Conservation (phyloP, 768 basidiomycete genomes). For the Pulveroboletus ravenelii region DNA sequence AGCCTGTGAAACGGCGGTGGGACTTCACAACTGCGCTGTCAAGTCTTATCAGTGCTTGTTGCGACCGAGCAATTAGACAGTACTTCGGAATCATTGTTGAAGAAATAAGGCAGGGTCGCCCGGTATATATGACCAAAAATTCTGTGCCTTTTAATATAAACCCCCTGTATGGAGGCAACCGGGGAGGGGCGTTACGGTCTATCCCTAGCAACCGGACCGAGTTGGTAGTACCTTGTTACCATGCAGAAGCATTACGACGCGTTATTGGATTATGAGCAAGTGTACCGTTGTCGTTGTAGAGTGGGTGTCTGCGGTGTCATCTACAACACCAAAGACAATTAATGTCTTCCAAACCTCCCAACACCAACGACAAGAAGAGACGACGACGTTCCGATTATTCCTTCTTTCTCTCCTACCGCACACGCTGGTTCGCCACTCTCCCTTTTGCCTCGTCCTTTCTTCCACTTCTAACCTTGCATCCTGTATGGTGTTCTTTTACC, state of each 20-base stretch:
- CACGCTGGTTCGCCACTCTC: slow-evolving; percentile 52
- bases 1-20: slow-evolving; percentile 3
- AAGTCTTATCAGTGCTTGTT: slow-evolving; percentile 5
- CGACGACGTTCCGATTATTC: slow-evolving; percentile 50
- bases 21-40: background rate
- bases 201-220: too few species aligned
- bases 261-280: too few species aligned
- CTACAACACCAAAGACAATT: too few species aligned
- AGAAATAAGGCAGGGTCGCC: slow-evolving; percentile 1
- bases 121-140: background rate
- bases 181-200: too few species aligned
- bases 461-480: slow-evolving; percentile 6
- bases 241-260: too few species aligned
- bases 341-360: background rate
- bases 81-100: background rate
- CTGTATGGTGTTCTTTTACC: background rate
- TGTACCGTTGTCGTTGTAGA: too few species aligned
- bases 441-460: background rate
- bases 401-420: slow-evolving; percentile 59
- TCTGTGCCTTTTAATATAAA: too few species aligned
- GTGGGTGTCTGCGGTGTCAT: too few species aligned
- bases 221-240: too few species aligned
- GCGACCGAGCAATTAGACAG: background rate
- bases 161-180: too few species aligned
- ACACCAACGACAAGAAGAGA: slow-evolving; percentile 28